Percentiles rank a stretch among this genome's conserved stretches.
phyloP scores from a whole-genome alignment of 129 eudicot species.

The Saussurea involucrata region DNA sequence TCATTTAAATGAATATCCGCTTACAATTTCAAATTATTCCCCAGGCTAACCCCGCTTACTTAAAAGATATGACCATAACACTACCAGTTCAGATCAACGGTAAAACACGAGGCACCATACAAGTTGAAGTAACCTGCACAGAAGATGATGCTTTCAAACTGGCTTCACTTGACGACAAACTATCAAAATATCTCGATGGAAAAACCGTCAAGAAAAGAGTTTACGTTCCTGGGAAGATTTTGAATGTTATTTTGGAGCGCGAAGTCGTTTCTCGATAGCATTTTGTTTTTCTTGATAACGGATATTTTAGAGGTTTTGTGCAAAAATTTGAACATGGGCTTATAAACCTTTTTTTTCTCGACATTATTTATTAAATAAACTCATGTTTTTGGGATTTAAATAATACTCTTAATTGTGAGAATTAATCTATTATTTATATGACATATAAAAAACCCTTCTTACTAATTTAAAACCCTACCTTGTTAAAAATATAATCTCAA shows the following conservation, averaged over 20 bases:
- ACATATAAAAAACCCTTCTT: too few relatives aligned
- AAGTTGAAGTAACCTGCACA: slow-evolving; percentile 71
- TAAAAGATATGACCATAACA: slow-evolving; percentile 66
- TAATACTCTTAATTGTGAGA: too few relatives aligned
- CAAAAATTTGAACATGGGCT: not conserved
- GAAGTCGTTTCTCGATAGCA: slow-evolving; percentile 51
- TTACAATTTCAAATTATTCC: not conserved
- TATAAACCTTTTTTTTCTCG: too few relatives aligned
- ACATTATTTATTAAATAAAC: too few relatives aligned
- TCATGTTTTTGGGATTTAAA: too few relatives aligned
- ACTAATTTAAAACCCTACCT: too few relatives aligned
- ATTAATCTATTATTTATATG: too few relatives aligned
- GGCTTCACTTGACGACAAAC: slow-evolving; percentile 64
- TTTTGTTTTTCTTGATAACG: not conserved
- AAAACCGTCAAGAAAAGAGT: slow-evolving; percentile 72
- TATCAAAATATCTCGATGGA: slow-evolving; percentile 72
- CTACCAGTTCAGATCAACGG: slow-evolving; percentile 97
- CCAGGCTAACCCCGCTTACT: slow-evolving; percentile 74
- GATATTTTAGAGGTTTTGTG: too few relatives aligned
- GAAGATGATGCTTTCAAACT: slow-evolving; percentile 82
- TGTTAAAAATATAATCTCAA: too few relatives aligned
- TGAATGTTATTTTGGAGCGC: slow-evolving; percentile 63
- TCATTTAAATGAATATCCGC: not conserved
- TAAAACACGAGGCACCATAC: slow-evolving; percentile 89
- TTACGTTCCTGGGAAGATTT: slow-evolving; percentile 79